These are phyloP conservation scores for Iberis pinnata DNA, from an alignment of 345 rosid genomes.

Conservation along the genomic window DNA sequence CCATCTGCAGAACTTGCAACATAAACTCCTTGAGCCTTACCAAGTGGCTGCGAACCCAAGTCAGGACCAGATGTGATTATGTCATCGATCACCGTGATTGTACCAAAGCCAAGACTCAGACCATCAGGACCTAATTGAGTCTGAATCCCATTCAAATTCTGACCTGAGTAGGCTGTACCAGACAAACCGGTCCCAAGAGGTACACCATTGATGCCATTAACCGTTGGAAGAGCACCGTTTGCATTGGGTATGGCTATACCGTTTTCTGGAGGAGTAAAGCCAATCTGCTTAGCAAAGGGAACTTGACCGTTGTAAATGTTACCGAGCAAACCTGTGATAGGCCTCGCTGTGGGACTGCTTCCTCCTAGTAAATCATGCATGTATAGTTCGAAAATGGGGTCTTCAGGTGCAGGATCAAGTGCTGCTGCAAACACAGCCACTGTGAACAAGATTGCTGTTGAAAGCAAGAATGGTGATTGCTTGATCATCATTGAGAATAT, in stretches of 20 bases:
- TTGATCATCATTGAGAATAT: conserved; percentile 34
- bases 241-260: conserved; percentile 81
- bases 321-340: conserved; percentile 84
- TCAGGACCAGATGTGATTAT: conserved; percentile 69
- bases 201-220: conserved; percentile 69
- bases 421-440: conserved; percentile 35
- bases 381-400: conserved; percentile 61
- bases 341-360: conserved; percentile 79
- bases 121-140: conserved; percentile 86
- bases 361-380: conserved; percentile 96
- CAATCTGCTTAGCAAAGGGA: conserved; percentile 81
- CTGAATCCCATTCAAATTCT: conserved; percentile 47
- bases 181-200: conserved; percentile 91
- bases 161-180: conserved; percentile 47
- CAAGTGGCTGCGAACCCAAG: conserved; percentile 64
- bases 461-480: conserved; percentile 30
- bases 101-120: conserved; percentile 75
- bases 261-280: conserved; percentile 56
- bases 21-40: conserved; percentile 89
- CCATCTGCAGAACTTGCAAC: conserved; percentile 84
- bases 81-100: conserved; percentile 84
- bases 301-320: conserved; percentile 93
- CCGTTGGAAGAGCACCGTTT: conserved; percentile 78
- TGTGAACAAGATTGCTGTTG: conserved; percentile 30
- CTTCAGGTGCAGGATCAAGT: conserved; percentile 37